Evolutionary conservation across 352 stramenopile genomes (phyloP), one percentile per base, ranked within the genome.

Genomic region (Globisporangium nunn): DNA sequence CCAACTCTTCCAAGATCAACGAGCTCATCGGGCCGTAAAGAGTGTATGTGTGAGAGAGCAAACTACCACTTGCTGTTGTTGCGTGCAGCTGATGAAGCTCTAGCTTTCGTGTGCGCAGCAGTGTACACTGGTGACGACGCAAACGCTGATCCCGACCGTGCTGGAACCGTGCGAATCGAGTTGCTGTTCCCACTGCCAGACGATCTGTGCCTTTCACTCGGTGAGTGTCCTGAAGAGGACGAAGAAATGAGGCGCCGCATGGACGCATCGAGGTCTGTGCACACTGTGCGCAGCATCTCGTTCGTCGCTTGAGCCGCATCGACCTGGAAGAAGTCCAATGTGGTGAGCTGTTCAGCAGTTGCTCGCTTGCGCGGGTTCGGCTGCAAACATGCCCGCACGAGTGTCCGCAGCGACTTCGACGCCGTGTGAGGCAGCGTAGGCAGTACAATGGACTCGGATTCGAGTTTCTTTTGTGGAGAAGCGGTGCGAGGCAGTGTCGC

Each of bases 1-100:
- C 73, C 37, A 91, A 91, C 54, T 70, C 78, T 18, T 85, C 77
- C 55, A 91, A 91, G 61, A 84, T 91, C 54, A 84, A 84, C 48
- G 76, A 87, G 2, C 68, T 91, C 33, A 86, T 90, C n/a, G 43
- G 15, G n/a, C 10, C 33, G 33, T 37, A 37, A 8, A 37, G 33
- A 37, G 33, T 5, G 33, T 37, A 11, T 23, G 33, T 37, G 33
- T 8, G 33, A 2, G 33, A 11, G 33, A 37, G 33, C 33, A 37
- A 37, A 46, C 11, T 46, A 46, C 14, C n/a, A 46, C 41, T 23
- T 18, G n/a, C 41, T 8, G 33, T 37, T 46, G 41, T 46, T 3
- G 5, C 17, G 18, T 18, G 41, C 41, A 7, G 41, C 17, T n/a
- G 41, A 46, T 17, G 41, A 46, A 15, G 46, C 30, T 18, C 46